phyloP scores from a whole-genome alignment of 208 protist genomes.

The Trypanosoma cruzi region DNA sequence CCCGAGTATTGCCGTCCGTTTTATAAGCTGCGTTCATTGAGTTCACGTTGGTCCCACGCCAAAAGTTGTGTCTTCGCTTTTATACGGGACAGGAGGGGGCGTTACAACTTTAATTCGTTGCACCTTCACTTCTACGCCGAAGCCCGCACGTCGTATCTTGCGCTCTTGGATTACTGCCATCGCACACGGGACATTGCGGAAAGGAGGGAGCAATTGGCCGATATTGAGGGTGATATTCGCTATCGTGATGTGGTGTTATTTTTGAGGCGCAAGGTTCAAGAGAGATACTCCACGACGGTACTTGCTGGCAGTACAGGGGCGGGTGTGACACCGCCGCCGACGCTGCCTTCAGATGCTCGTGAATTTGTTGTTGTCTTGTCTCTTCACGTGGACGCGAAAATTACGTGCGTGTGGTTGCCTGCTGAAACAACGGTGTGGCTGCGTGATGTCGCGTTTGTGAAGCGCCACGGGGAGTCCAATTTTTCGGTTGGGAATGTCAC shows the following conservation, averaged over 20 bases:
- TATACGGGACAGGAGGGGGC: slow-evolving; percentile 51
- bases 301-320: background rate
- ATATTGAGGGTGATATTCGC: slow-evolving; percentile 67
- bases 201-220: slow-evolving; percentile 50
- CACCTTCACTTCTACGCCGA: slow-evolving; percentile 70
- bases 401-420: slow-evolving; percentile 44
- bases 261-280: slow-evolving; percentile 52
- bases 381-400: slow-evolving; percentile 45
- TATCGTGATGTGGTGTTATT: slow-evolving; percentile 78
- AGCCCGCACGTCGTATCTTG: slow-evolving; percentile 64
- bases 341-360: slow-evolving; percentile 2
- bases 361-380: slow-evolving; percentile 31
- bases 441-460: slow-evolving; percentile 23
- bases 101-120: slow-evolving; percentile 80
- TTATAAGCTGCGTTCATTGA: slow-evolving; percentile 27
- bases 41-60: slow-evolving; percentile 66
- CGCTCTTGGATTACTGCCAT: slow-evolving; percentile 71
- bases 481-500: slow-evolving; percentile 26
- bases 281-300: slow-evolving; percentile 34
- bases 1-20: slow-evolving; percentile 66
- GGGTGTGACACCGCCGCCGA: background rate
- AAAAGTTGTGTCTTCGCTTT: slow-evolving; percentile 48
- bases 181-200: slow-evolving; percentile 41
- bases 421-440: slow-evolving; percentile 13
- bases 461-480: slow-evolving; percentile 16